Conservation (phyloP, 1,284 basidiomycete genomes). For the Ceratobasidium sp. region DNA sequence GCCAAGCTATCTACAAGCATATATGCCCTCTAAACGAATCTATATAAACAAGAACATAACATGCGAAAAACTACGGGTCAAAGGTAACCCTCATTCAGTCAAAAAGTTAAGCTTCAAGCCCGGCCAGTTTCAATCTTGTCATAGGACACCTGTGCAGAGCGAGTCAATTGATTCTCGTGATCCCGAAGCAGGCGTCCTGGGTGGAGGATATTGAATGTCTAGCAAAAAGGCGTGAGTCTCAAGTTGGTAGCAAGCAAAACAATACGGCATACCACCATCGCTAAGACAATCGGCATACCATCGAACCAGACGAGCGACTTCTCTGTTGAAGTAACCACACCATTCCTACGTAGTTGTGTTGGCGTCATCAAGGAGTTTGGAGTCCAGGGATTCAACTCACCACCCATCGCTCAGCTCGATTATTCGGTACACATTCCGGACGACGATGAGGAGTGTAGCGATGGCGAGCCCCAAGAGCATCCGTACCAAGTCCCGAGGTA, state of each 20-base stretch:
- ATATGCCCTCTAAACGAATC: too few species aligned
- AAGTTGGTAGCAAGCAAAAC: too few species aligned
- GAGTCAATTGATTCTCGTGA: slow-evolving; percentile 5
- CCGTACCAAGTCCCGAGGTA: slow-evolving; percentile 12
- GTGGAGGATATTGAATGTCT: slow-evolving; percentile 36
- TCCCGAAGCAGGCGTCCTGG: slow-evolving; percentile 24
- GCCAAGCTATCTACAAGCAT: too few species aligned
- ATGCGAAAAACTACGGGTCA: too few species aligned
- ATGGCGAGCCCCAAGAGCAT: slow-evolving; percentile 48
- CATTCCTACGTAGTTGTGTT: slow-evolving; percentile 31
- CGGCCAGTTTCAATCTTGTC: too few species aligned
- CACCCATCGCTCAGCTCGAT: slow-evolving; percentile 55
- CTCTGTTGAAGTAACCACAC: slow-evolving; percentile 40
- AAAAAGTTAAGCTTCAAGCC: too few species aligned
- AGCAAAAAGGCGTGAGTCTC: too few species aligned
- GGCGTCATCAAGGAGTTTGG: neutral
- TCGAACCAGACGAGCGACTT: slow-evolving; percentile 45
- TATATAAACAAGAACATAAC: too few species aligned
- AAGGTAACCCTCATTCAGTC: too few species aligned
- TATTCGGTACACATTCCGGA: slow-evolving; percentile 48
- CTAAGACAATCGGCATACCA: slow-evolving; percentile 32
- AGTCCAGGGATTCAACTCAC: slow-evolving; percentile 25
- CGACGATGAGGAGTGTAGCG: slow-evolving; percentile 46
- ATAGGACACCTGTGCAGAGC: too few species aligned
- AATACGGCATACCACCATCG: slow-evolving; percentile 25